Base-by-base conservation (phyloP, 2,329 filamentous ascomycete species). In the Diaporthe destruens region DNA sequence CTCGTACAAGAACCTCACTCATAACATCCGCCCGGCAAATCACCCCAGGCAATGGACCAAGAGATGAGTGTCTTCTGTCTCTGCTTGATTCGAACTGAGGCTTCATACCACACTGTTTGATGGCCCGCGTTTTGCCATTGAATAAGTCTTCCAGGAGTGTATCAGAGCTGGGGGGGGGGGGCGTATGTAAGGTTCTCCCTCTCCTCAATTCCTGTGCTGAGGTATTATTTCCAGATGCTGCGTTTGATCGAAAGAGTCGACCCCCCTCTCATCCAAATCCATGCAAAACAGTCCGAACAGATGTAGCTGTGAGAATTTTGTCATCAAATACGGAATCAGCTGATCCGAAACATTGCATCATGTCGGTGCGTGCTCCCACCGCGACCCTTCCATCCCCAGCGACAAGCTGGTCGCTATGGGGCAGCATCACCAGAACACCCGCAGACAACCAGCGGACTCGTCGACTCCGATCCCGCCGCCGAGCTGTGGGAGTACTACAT, bases 401-500 rank as follows among this genome's bases (percentile, higher is more conserved):
- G 29, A 65, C 59, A 63, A 49, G 59, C 18, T 23, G 20, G 59
- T 34, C 42, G 20, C 59, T 42, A 49, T 23, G 49, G 29, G 59
- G 42, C 12, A 14, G 44, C 25, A 65, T 51, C 42, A 29, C 59
- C 25, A 65, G 42, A n/a, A 36, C 18, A 14, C 42, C 34, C 18
- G 59, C 44, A 39, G 61, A 36, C 12, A 36, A 14, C 14, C 44
- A 51, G 25, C 61, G 61, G 61, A 65, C 44, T 51, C n/a, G 44
- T 25, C 44, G 20, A 65, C 44, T 51, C 61, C 42, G 44, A 51
- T 25, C 34, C 36, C 29, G 20, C 61, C 32, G 44, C 44, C n/a
- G 29, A 44, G 20, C 20, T 65, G 20, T 65, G 59, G 59, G 49
- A 49, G 39, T 20, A 65, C 59, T 7, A 36, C 29, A 63, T 65